Conservation (phyloP, 345 rosid species). For the Turnera subulata region DNA sequence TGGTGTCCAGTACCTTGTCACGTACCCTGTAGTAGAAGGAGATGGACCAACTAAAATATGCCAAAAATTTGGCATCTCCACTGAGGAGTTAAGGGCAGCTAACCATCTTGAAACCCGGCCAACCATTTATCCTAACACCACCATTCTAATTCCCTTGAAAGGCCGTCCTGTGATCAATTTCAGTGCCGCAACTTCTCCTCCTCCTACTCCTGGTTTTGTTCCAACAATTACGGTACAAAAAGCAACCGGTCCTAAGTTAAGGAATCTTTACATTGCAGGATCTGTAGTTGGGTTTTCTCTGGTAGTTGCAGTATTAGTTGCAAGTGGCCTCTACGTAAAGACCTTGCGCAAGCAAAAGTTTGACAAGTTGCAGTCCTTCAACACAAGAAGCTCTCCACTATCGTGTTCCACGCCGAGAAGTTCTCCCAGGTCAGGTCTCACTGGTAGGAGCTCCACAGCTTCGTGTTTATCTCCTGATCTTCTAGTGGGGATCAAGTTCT, state of each 20-base stretch:
- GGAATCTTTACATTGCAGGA: slow-evolving; percentile 39
- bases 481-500: slow-evolving; percentile 44
- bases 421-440: slow-evolving; percentile 34
- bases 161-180: slow-evolving; percentile 17
- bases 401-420: slow-evolving; percentile 32
- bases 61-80: slow-evolving; percentile 30
- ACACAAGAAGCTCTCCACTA: slow-evolving; percentile 30
- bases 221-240: slow-evolving; percentile 30
- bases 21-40: slow-evolving; percentile 48
- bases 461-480: slow-evolving; percentile 58
- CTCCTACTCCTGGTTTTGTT: slow-evolving; percentile 40
- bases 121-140: slow-evolving; percentile 46
- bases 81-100: slow-evolving; percentile 31
- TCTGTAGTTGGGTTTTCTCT: slow-evolving; percentile 39
- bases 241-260: slow-evolving; percentile 11
- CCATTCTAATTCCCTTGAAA: slow-evolving; percentile 42
- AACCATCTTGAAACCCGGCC: slow-evolving; percentile 31
- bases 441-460: slow-evolving; percentile 31
- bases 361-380: slow-evolving; percentile 32
- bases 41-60: slow-evolving; percentile 24
- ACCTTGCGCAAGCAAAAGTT: slow-evolving; percentile 21
- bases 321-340: slow-evolving; percentile 32
- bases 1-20: slow-evolving; percentile 33
- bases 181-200: slow-evolving; percentile 26
- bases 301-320: slow-evolving; percentile 23